phyloP scores from a whole-genome alignment of 371 early-diverging fungal species.

The Syncephalis plumigaleata region DNA sequence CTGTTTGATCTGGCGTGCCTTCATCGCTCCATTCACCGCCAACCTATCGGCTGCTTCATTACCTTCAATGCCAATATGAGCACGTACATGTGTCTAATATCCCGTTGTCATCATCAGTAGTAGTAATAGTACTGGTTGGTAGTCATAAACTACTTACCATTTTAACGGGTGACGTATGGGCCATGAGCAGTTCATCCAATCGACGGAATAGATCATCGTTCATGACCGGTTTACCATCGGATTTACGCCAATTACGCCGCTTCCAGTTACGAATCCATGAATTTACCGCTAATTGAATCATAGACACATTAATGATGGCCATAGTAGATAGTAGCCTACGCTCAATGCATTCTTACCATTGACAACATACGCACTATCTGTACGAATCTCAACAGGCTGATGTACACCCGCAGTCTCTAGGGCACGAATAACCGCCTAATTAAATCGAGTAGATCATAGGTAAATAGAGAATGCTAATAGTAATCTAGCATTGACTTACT shows the following conservation, averaged over 20 bases:
- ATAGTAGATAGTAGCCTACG: background rate
- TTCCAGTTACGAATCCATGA: slow-evolving; percentile 55
- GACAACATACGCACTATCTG: slow-evolving; percentile 54
- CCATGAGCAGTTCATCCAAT: slow-evolving; percentile 18
- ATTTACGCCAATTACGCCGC: slow-evolving; percentile 32
- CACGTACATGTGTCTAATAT: background rate
- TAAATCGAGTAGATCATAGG: background rate
- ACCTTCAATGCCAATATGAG: background rate
- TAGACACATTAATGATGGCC: background rate
- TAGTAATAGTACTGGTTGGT: background rate
- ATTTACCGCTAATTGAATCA: slow-evolving; percentile 18
- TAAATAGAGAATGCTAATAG: no score
- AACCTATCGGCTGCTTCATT: background rate
- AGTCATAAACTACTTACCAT: slow-evolving; percentile 19
- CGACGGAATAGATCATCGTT: slow-evolving; percentile 56
- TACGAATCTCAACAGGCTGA: slow-evolving; percentile 22
- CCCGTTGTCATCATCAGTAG: background rate
- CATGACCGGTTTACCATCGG: slow-evolving; percentile 28
- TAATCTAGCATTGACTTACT: slow-evolving; percentile 11
- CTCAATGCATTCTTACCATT: slow-evolving; percentile 17
- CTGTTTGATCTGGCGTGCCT: no score
- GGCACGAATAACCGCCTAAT: slow-evolving; percentile 44
- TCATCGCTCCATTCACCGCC: background rate
- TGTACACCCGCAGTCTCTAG: slow-evolving; percentile 25
- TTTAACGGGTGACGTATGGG: slow-evolving; percentile 16